phyloP scores from a whole-genome alignment of 2,329 filamentous ascomycete genomes.

The Diaporthe citriasiana region DNA sequence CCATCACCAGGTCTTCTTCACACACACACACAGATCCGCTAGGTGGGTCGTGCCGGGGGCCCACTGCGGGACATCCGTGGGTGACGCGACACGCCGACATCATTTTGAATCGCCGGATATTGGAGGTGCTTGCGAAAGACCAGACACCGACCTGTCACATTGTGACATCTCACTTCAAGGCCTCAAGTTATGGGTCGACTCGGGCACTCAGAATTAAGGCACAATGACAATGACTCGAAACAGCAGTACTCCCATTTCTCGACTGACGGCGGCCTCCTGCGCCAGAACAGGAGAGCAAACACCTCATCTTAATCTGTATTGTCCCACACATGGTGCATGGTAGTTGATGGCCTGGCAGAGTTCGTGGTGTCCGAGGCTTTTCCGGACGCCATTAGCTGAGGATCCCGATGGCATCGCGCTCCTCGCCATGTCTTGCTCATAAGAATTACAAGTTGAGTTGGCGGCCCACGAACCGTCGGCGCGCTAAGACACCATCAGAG shows the following conservation, averaged over 20 bases:
- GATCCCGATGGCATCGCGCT: not conserved
- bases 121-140: conserved; percentile 24
- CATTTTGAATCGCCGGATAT: conserved; percentile 31
- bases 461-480: not conserved
- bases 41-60: conserved; percentile 14
- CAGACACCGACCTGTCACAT: conserved; percentile 29
- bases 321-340: conserved; percentile 8
- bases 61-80: conserved; percentile 24
- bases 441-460: not conserved
- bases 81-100: conserved; percentile 21
- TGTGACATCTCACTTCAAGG: conserved; percentile 32
- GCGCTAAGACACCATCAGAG: not conserved
- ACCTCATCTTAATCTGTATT: conserved; percentile 6
- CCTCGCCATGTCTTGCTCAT: conserved; percentile 12
- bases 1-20: not conserved
- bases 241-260: not conserved
- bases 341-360: not conserved
- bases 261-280: conserved; percentile 6
- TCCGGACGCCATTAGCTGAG: not conserved
- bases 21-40: not conserved
- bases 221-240: conserved; percentile 33
- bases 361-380: not conserved
- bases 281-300: conserved; percentile 19
- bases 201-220: conserved; percentile 7
- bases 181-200: conserved; percentile 17